These are phyloP conservation scores for Penicillium sp. DNA, from an alignment of 2,329 filamentous ascomycete species.

Conservation along the genomic window DNA sequence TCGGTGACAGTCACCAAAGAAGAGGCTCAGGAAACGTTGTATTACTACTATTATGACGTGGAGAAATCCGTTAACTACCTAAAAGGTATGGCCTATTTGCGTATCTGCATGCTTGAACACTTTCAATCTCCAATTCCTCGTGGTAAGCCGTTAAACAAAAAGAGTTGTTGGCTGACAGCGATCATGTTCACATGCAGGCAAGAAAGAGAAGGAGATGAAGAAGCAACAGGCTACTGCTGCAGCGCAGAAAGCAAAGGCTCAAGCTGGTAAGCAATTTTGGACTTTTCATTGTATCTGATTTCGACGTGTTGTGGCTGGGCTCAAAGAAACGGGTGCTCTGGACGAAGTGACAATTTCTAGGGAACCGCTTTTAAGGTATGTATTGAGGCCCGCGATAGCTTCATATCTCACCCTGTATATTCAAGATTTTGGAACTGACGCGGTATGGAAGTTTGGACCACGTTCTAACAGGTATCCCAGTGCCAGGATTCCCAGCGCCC, in stretches of 20 bases:
- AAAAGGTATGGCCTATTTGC: slow-evolving; percentile 56
- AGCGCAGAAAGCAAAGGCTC: slow-evolving; percentile 32
- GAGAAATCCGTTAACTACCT: slow-evolving; percentile 83
- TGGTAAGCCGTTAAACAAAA: neutral
- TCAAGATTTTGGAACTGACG: slow-evolving; percentile 36
- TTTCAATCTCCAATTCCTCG: neutral
- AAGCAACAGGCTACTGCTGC: slow-evolving; percentile 33
- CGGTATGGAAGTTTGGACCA: slow-evolving; percentile 33
- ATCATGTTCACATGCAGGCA: slow-evolving; percentile 24
- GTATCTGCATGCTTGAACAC: neutral
- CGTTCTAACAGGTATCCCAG: slow-evolving; percentile 45
- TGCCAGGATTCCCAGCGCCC: slow-evolving; percentile 35
- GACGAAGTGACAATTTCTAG: neutral
- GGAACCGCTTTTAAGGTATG: slow-evolving; percentile 17
- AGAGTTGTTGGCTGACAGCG: neutral
- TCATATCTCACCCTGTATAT: slow-evolving; percentile 4
- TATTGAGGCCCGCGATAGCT: slow-evolving; percentile 3
- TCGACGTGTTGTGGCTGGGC: slow-evolving; percentile 35
- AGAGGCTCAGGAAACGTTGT: slow-evolving; percentile 87
- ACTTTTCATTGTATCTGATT: neutral
- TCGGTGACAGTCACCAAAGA: slow-evolving; percentile 65
- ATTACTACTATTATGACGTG: slow-evolving; percentile 95
- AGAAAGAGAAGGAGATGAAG: slow-evolving; percentile 42
- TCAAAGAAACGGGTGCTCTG: slow-evolving; percentile 13
- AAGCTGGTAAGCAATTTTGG: slow-evolving; percentile 31